Base-by-base conservation (phyloP, 768 basidiomycete species). In the Pleurotus platypus region DNA sequence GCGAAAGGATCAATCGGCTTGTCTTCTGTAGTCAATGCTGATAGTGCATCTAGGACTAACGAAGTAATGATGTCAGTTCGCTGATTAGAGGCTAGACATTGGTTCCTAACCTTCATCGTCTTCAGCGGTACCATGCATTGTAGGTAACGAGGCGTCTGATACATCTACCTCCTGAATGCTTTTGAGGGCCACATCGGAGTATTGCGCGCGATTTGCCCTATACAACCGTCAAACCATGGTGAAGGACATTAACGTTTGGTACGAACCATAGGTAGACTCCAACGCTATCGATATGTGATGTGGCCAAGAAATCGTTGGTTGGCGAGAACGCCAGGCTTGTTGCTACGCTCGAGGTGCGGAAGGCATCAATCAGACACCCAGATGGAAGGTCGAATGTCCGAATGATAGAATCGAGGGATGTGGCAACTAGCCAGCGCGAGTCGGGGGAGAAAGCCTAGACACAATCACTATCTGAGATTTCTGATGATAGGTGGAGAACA, bases 191-290 rank as follows among this genome's bases (percentile, higher is more conserved):
- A 97, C 81, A 58, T 96, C 90, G 0, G 87, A 71, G 68, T 94
- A 98, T 67, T 98, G 97, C 8, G 95, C 94, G 49, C 94, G 86
- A 70, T 99, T 98, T 11, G 95, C 93, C 94, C 90, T 94, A 59
- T 61, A 40, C 51, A 24, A 56, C 37, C 15, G 55, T 60, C 11
- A 60, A 6, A 22, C 15, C 16, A 20, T 12, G 55, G 22, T 16
- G 43, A 6, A 46, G 35, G 18, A 16, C 26, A 46, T 18, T 40
- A 7, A 49, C 3, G 16, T 2, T 11, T 11, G 45, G 5, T 20
- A 55, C 80, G 56, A 58, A 89, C 94, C 97, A 99, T n/a, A 99
- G 81, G 70, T 89, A 95, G 2, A 99, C 81, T 9, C 95, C 97
- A 54, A 98, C 88, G 58, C 87, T 94, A 63, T 97, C 95, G 5